These are phyloP conservation scores for Alternaria longipes DNA, from an alignment of 2,329 filamentous ascomycete genomes.

Conservation along the genomic window DNA sequence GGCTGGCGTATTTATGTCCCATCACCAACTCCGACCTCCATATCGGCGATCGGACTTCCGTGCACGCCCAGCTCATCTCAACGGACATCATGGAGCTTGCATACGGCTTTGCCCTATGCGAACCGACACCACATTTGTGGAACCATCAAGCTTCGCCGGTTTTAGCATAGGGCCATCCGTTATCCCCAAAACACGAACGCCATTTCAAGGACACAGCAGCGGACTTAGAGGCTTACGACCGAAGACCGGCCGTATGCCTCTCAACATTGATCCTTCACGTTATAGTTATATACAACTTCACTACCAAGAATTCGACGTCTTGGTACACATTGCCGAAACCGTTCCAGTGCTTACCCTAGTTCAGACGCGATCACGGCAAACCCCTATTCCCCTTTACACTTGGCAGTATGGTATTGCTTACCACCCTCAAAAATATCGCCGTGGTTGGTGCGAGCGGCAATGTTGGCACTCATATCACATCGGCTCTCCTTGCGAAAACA, in stretches of 20 bases:
- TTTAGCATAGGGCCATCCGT: not conserved
- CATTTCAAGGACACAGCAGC: not conserved
- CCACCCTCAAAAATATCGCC: conserved; percentile 47
- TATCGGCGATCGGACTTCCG: conserved; percentile 6
- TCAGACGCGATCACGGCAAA: not conserved
- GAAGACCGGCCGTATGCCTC: conserved; percentile 4
- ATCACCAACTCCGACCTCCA: not conserved
- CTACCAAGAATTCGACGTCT: not conserved
- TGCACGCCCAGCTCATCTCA: not conserved
- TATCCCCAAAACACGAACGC: not conserved
- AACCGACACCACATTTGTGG: not conserved
- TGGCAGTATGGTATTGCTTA: not conserved
- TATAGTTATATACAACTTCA: not conserved
- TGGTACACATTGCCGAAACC: not conserved
- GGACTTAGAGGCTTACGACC: conserved; percentile 4
- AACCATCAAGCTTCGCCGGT: not conserved
- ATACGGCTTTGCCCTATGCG: not conserved
- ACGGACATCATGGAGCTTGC: not conserved
- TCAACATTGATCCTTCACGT: not conserved
- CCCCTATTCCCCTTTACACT: not conserved
- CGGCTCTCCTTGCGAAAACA: conserved; percentile 56
- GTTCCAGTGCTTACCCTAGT: not conserved
- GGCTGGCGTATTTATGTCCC: not conserved
- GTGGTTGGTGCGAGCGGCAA: conserved; percentile 50
- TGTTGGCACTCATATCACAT: conserved; percentile 43